Evolutionary conservation across 352 stramenopile genomes (phyloP), one percentile per base, ranked within the genome.

Genomic region (Albugo laibachii): DNA sequence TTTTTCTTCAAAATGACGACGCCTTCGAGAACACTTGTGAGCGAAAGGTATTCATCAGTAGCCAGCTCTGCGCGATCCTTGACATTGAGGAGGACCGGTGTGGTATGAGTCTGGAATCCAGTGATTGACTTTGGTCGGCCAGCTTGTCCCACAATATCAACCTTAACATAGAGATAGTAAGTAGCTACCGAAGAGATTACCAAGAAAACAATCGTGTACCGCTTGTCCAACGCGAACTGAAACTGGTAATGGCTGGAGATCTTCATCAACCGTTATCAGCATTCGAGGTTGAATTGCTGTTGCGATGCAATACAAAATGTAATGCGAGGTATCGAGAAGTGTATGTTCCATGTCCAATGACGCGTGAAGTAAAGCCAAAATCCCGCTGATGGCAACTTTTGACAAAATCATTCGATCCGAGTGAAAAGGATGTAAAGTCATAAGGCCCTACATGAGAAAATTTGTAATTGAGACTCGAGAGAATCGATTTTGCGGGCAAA

Each of bases 31-130:
- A 98, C 86, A 57, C 83, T 95, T 50, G 88, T 92, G 36, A 97
- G 78, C 34, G 87, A 80, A 34, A 97, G 61, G 56, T 97, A 97
- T 61, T 99, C 94, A 51, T 97, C 92, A 15, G 93, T 97, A 42
- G 93, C 95, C 13, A 99, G 72, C 66, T 99, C 96, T 35, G 95
- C 95, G 49, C 95, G 86, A 62, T 99, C 95, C 61, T 96, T 95
- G 27, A 96, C 77, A 52, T 92, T 95, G 36, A 99, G 73, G 56
- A 99, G 69, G 45, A 99, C 96, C 38, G 96, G 96, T 34, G 95
- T 98, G 48, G 91, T 98, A 68, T 99, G 96, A 39, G 95, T 99
- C 62, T 99, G 96, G 68, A 99, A 99, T 47, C 96, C 96, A 45
- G 96, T 99, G 54, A 99, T 99, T 42, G 93, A 97, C 74, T 99